Conservation (phyloP, 495 filamentous ascomycete genomes). For the Neurospora hispaniola region DNA sequence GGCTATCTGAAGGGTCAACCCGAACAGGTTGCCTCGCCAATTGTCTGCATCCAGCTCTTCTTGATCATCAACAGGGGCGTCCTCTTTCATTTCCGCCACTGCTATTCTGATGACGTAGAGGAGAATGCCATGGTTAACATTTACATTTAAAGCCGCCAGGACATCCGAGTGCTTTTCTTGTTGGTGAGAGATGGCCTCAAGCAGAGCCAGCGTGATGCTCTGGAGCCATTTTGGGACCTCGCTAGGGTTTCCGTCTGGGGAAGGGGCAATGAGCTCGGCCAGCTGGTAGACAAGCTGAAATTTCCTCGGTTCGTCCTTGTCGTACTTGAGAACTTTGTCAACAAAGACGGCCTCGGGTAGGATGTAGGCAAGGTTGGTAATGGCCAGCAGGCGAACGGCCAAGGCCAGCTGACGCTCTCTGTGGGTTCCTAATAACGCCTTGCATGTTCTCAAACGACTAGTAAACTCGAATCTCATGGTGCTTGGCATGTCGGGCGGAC, state of each 20-base stretch:
- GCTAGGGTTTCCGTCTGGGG: slow-evolving; percentile 49
- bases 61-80: slow-evolving; percentile 41
- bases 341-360: slow-evolving; percentile 68
- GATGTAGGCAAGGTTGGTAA: slow-evolving; percentile 88
- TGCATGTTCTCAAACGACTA: slow-evolving; percentile 70
- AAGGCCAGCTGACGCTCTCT: slow-evolving; percentile 65
- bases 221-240: slow-evolving; percentile 64
- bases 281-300: slow-evolving; percentile 88
- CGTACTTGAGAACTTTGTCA: slow-evolving; percentile 74
- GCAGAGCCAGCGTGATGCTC: slow-evolving; percentile 65
- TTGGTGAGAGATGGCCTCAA: slow-evolving; percentile 75
- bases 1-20: slow-evolving; percentile 65
- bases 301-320: slow-evolving; percentile 81
- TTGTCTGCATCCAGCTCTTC: slow-evolving; percentile 59
- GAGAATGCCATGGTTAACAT: slow-evolving; percentile 93
- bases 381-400: slow-evolving; percentile 69
- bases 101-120: slow-evolving; percentile 86
- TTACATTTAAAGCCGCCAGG: slow-evolving; percentile 74
- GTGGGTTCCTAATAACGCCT: slow-evolving; percentile 55
- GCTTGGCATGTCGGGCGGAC: slow-evolving; percentile 56
- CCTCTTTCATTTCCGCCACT: slow-evolving; percentile 63
- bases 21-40: slow-evolving; percentile 83
- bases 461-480: slow-evolving; percentile 75
- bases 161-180: slow-evolving; percentile 70
- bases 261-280: slow-evolving; percentile 73